Percentiles rank a stretch among this genome's conserved stretches.
These are phyloP conservation scores for Acidiella bohemica DNA, from an alignment of 495 filamentous ascomycete species.

Conservation along the genomic window DNA sequence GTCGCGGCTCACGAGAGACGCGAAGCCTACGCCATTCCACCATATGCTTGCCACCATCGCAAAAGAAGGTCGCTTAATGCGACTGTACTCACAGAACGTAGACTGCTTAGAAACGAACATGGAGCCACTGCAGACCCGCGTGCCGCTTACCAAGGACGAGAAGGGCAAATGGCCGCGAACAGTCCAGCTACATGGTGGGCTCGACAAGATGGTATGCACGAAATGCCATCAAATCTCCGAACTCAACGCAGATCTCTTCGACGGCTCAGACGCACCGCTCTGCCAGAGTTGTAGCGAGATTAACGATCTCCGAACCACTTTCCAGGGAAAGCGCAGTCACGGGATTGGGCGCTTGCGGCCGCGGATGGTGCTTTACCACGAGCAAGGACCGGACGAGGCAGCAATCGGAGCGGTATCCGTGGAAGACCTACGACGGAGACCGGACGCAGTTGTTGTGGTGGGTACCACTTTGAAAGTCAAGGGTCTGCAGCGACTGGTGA, in stretches of 20 bases:
- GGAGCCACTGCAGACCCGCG: slow-evolving; percentile 59
- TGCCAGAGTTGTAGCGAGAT: slow-evolving; percentile 62
- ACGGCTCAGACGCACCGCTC: slow-evolving; percentile 54
- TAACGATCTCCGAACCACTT: slow-evolving; percentile 60
- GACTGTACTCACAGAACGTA: slow-evolving; percentile 91
- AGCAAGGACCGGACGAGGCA: slow-evolving; percentile 89
- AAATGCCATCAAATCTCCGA: slow-evolving; percentile 70
- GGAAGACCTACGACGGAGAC: slow-evolving; percentile 68
- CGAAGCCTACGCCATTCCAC: slow-evolving; percentile 80
- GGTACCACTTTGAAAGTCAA: slow-evolving; percentile 93
- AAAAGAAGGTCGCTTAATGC: slow-evolving; percentile 76
- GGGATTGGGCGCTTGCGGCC: slow-evolving; percentile 83
- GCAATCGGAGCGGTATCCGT: slow-evolving; percentile 83
- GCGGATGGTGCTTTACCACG: slow-evolving; percentile 93
- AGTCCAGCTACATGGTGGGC: slow-evolving; percentile 84
- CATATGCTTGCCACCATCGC: slow-evolving; percentile 83
- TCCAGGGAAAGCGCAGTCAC: slow-evolving; percentile 80
- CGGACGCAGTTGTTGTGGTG: slow-evolving; percentile 86
- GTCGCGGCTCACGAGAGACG: slow-evolving; percentile 56
- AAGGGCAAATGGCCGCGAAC: slow-evolving; percentile 60
- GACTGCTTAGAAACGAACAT: slow-evolving; percentile 86
- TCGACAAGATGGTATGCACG: slow-evolving; percentile 90
- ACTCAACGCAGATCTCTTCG: slow-evolving; percentile 68
- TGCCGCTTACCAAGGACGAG: slow-evolving; percentile 68
- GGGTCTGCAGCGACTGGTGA: slow-evolving; percentile 74